Base-by-base conservation (phyloP, 2,329 filamentous ascomycete genomes). In the Metarhizium robertsii region DNA sequence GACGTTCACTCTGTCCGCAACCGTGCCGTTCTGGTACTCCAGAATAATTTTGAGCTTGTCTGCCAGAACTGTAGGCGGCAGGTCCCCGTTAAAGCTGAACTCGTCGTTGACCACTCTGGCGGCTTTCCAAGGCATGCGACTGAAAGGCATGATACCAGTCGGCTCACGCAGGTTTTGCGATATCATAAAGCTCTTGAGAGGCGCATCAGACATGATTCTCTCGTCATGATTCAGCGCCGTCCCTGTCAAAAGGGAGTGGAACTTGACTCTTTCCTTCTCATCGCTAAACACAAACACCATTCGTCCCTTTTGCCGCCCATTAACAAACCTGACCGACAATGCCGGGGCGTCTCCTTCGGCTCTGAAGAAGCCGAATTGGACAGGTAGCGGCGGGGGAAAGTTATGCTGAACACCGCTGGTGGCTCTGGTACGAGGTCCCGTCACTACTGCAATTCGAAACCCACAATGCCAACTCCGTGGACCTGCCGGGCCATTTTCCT, bases 1-100 rank as follows among this genome's bases (percentile, higher is more conserved):
- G 63, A 95, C 77, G 62, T 95, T 95, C 65, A 96, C 78, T 42
- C 91, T 83, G 70, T 96, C 92, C 2, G 88, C 90, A 16, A 95
- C 75, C 46, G 85, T 89, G 51, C 90, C 89, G 61, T 86, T 84
- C 58, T 87, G 82, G 60, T 87, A 89, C 56, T 90, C 85, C 36
- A 89, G 77, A 53, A 95, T 79, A 18, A 95, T 78, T 32, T 90
- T 83, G 58, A 96, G 73, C 61, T 81, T 81, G 64, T 94, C 87
- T 0, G 90, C 89, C 53, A 92, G 77, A 32, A 95, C 84, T 0
- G 87, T 90, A 2, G 81, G 79, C 1, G 83, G 76, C 38, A 78
- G 74, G 38, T 84, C 83, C 46, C 67, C 69, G 52, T 85, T 84
- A 43, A 79, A 73, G 18, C 83, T 79, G 53, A 82, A 79, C 61